Evolutionary conservation across 2,329 filamentous ascomycete species (phyloP).

Genomic region (Neofusicoccum parvum): DNA sequence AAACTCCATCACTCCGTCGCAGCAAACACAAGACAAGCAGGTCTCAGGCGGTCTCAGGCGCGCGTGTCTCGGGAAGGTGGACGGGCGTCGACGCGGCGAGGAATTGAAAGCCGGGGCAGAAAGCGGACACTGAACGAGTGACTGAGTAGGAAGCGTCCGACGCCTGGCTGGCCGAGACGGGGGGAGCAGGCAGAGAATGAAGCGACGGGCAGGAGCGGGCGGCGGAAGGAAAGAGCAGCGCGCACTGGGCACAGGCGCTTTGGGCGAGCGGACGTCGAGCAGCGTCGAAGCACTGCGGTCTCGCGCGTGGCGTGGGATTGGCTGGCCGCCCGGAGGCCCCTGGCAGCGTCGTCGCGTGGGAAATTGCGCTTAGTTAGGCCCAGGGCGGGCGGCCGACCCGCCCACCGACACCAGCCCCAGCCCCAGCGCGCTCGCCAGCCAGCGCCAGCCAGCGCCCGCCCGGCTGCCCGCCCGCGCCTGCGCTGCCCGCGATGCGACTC

Average conservation of each 20-base stretch:
- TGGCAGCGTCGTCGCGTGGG: slow-evolving; percentile 11
- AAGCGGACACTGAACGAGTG: slow-evolving; percentile 14
- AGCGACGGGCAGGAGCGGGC: slow-evolving; percentile 15
- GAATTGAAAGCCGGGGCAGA: background rate
- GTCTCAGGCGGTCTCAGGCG: background rate
- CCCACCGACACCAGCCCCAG: background rate
- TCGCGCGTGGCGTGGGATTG: slow-evolving; percentile 1
- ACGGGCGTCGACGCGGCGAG: background rate
- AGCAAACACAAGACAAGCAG: slow-evolving; percentile 4
- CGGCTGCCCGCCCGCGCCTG: background rate
- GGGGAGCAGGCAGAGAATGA: background rate
- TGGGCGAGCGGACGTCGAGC: background rate
- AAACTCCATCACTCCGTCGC: slow-evolving; percentile 10
- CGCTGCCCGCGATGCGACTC: no score
- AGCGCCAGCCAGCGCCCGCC: background rate
- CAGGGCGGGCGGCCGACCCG: background rate
- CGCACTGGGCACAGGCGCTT: background rate
- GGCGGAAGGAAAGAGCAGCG: background rate
- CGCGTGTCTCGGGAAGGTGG: background rate
- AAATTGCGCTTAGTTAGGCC: slow-evolving; percentile 15
- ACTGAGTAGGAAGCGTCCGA: slow-evolving; percentile 19
- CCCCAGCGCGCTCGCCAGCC: background rate
- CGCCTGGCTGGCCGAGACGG: slow-evolving; percentile 7
- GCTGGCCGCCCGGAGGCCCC: slow-evolving; percentile 4
- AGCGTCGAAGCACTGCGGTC: background rate